Conservation (phyloP, 306 rosid species). For the Prosopis cineraria region DNA sequence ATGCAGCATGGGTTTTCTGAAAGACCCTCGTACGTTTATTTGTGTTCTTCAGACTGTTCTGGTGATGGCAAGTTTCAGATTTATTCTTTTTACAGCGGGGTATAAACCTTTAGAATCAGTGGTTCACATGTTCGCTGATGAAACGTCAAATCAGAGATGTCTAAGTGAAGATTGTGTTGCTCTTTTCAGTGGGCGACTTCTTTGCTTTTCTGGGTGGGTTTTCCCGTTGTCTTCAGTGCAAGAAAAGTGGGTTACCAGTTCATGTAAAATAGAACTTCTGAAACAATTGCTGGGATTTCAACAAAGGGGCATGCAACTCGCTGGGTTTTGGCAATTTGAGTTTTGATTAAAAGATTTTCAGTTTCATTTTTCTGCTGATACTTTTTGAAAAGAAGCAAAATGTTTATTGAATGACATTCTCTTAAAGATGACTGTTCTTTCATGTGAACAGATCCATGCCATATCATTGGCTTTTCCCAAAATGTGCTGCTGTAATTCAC, state of each 20-base stretch:
- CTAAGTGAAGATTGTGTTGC: slow-evolving; percentile 54
- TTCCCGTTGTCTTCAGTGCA: neutral
- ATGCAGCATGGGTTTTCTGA: slow-evolving; percentile 85
- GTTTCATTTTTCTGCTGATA: neutral
- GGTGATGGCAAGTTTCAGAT: slow-evolving; percentile 56
- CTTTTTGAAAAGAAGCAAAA: slow-evolving; percentile 17
- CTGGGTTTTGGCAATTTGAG: slow-evolving; percentile 7
- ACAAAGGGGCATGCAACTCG: neutral
- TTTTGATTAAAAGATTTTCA: slow-evolving; percentile 8
- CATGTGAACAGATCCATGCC: slow-evolving; percentile 57
- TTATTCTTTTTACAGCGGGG: slow-evolving; percentile 79
- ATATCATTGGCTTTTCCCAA: slow-evolving; percentile 72
- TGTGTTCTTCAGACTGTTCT: slow-evolving; percentile 57
- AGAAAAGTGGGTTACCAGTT: neutral
- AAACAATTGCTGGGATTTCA: slow-evolving; percentile 9
- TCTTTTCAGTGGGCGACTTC: slow-evolving; percentile 50
- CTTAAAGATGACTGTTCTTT: slow-evolving; percentile 21
- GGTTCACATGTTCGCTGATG: slow-evolving; percentile 40
- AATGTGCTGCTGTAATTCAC: slow-evolving; percentile 73
- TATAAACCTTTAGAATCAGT: slow-evolving; percentile 63
- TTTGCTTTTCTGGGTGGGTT: slow-evolving; percentile 77
- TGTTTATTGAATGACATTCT: neutral
- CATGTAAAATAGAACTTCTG: neutral
- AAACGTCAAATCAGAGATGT: slow-evolving; percentile 44
- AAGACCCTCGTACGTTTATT: slow-evolving; percentile 61